Evolutionary conservation across 2,329 filamentous ascomycete genomes (phyloP).

Genomic region (Ambrosiella xylebori): DNA sequence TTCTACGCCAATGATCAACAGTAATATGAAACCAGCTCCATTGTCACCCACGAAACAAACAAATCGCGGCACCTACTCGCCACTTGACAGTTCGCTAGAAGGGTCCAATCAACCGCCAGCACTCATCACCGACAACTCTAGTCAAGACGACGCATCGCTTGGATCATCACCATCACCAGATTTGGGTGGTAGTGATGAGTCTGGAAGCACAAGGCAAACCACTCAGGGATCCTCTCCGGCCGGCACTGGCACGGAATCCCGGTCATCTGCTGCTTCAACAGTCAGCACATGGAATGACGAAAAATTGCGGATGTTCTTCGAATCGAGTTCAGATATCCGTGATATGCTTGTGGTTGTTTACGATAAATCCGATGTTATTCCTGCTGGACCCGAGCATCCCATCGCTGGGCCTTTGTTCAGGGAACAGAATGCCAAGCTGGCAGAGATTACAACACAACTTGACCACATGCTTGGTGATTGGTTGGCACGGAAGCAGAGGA

Average conservation of each 20-base stretch:
- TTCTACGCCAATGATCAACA: background rate
- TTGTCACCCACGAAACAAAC: constrained; percentile 3
- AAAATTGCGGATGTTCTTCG: constrained; percentile 74
- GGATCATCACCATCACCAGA: constrained; percentile 49
- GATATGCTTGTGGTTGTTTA: constrained; percentile 85
- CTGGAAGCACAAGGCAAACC: constrained; percentile 25
- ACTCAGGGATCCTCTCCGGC: constrained; percentile 25
- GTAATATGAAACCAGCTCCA: constrained; percentile 24
- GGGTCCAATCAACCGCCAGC: constrained; percentile 40
- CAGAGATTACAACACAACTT: constrained; percentile 74
- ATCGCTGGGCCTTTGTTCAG: constrained; percentile 65
- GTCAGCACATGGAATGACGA: constrained; percentile 67
- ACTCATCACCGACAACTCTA: constrained; percentile 53
- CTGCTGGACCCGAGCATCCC: constrained; percentile 70
- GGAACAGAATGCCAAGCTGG: constrained; percentile 71
- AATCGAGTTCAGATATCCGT: constrained; percentile 62
- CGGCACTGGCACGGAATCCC: constrained; percentile 5
- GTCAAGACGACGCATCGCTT: constrained; percentile 43
- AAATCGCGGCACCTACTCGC: constrained; percentile 38
- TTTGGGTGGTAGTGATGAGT: constrained; percentile 30
- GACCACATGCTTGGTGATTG: constrained; percentile 75
- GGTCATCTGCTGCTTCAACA: constrained; percentile 22
- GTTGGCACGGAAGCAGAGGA: constrained; percentile 53
- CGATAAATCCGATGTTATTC: constrained; percentile 69
- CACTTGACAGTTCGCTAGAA: constrained; percentile 38